Percentiles rank a stretch among this genome's conserved stretches.
These are phyloP conservation scores for Arthroderma sp. DNA, from an alignment of 2,329 filamentous ascomycete genomes.

Conservation along the genomic window DNA sequence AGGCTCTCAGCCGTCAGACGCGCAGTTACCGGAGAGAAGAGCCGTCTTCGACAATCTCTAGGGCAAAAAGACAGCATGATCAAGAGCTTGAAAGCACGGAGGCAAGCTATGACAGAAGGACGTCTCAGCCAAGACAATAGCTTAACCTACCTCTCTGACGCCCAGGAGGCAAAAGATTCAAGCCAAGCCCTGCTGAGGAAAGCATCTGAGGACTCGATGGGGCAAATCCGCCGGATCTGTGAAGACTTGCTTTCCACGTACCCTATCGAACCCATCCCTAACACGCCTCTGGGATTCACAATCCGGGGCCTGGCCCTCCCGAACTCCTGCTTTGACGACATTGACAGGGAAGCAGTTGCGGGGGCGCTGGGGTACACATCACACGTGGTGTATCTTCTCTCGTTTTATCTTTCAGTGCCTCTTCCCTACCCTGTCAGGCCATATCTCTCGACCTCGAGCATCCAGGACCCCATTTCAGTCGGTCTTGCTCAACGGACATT, in stretches of 20 bases:
- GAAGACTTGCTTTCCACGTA: conserved; percentile 71
- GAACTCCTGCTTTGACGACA: conserved; percentile 64
- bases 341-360: conserved; percentile 54
- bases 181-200: conserved; percentile 45
- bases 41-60: conserved; percentile 50
- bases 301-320: conserved; percentile 69
- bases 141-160: conserved; percentile 50
- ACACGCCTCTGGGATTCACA: conserved; percentile 62
- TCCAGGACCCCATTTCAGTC: conserved; percentile 58
- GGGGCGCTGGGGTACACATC: conserved; percentile 73
- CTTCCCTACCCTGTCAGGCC: conserved; percentile 69
- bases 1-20: conserved; percentile 33
- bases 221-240: conserved; percentile 80
- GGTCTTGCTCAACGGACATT: conserved; percentile 54
- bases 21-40: conserved; percentile 51
- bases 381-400: conserved; percentile 60
- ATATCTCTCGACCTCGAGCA: conserved; percentile 60
- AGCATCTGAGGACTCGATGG: conserved; percentile 55
- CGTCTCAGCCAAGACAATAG: conserved; percentile 47
- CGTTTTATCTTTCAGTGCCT: conserved; percentile 67
- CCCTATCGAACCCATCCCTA: conserved; percentile 57
- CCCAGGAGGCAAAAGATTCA: conserved; percentile 46
- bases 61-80: conserved; percentile 56
- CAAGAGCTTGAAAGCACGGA: conserved; percentile 52
- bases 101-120: conserved; percentile 55